These are phyloP conservation scores for Esteya vermicola DNA, from an alignment of 2,329 filamentous ascomycete genomes.

Conservation along the genomic window DNA sequence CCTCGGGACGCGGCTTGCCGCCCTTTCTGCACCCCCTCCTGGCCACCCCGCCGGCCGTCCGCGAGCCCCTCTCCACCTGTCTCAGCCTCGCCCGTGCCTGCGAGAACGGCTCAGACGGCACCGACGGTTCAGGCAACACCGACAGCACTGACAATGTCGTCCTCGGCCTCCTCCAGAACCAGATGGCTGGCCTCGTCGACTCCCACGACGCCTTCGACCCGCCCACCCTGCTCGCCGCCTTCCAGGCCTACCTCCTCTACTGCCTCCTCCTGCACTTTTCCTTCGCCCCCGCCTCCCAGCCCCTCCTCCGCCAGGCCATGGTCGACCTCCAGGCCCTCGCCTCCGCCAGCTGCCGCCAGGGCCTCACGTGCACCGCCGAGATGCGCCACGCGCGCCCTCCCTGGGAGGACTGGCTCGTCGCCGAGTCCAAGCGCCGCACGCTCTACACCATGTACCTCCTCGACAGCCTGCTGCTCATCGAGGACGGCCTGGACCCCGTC, in stretches of 20 bases:
- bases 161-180: constrained; percentile 13
- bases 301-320: constrained; percentile 25
- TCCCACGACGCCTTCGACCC: constrained; percentile 11
- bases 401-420: constrained; percentile 40
- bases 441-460: constrained; percentile 39
- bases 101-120: constrained; percentile 17
- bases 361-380: constrained; percentile 30
- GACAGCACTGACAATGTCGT: too few relatives aligned
- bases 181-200: constrained; percentile 25
- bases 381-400: constrained; percentile 15
- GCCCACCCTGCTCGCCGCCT: constrained; percentile 23
- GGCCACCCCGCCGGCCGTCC: constrained; percentile 16
- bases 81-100: not conserved
- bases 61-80: not conserved
- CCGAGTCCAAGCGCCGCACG: constrained; percentile 35
- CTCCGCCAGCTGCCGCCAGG: constrained; percentile 21
- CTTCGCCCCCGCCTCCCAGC: constrained; percentile 5
- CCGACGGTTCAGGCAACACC: too few relatives aligned
- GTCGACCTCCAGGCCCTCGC: constrained; percentile 37
- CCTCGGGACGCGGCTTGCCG: constrained; percentile 22
- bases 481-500: constrained; percentile 29
- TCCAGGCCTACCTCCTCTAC: constrained; percentile 41
- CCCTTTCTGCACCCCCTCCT: constrained; percentile 26
- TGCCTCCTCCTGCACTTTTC: constrained; percentile 18
- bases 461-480: constrained; percentile 30